These are phyloP conservation scores for Starmera dryadoides DNA, from an alignment of 805 yeast genomes.

Conservation along the genomic window DNA sequence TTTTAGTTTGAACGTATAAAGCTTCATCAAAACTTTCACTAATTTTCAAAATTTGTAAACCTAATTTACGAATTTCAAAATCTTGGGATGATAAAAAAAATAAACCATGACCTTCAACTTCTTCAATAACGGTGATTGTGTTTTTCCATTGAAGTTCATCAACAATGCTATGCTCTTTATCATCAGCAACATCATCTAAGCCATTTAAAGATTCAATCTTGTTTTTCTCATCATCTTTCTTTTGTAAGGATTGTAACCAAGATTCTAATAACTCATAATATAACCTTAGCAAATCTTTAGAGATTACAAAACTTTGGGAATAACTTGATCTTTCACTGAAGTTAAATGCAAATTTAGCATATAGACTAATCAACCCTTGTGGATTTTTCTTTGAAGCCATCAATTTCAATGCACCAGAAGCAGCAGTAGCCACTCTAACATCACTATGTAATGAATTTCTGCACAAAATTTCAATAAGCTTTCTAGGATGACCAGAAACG, in stretches of 20 bases:
- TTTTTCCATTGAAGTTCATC: constrained; percentile 73
- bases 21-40: constrained; percentile 88
- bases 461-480: constrained; percentile 67
- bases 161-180: constrained; percentile 24
- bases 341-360: constrained; percentile 74
- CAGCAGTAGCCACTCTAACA: constrained; percentile 52
- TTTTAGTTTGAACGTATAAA: constrained; percentile 43
- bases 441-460: constrained; percentile 70
- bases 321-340: constrained; percentile 65
- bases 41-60: constrained; percentile 64
- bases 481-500: constrained; percentile 47
- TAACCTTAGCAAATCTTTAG: constrained; percentile 54
- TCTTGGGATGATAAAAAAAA: constrained; percentile 90
- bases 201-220: constrained; percentile 5
- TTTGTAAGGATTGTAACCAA: constrained; percentile 68
- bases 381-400: constrained; percentile 68
- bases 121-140: constrained; percentile 82
- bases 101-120: constrained; percentile 91
- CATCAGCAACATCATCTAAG: constrained; percentile 3
- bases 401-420: constrained; percentile 54
- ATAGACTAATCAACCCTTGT: constrained; percentile 59
- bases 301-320: constrained; percentile 50
- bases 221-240: constrained; percentile 21
- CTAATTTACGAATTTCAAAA: constrained; percentile 63
- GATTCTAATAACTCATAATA: constrained; percentile 75